Percentiles rank a stretch among this genome's conserved stretches.
Evolutionary conservation across 805 yeast genomes (phyloP).

Genomic region (Suhomyces pyralidae): DNA sequence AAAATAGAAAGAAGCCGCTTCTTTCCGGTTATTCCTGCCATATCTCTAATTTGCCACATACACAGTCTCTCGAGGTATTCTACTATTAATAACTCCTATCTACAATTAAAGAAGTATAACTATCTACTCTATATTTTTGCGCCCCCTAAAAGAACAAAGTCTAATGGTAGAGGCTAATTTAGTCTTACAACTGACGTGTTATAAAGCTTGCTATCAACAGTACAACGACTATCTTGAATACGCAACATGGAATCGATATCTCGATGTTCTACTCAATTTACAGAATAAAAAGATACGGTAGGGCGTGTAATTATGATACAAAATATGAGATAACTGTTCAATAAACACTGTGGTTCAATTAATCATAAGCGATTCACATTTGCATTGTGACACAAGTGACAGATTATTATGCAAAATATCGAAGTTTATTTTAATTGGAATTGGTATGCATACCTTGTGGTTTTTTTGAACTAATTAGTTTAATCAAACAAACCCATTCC

Average conservation of each 20-base stretch:
- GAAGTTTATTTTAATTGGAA: background rate
- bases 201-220: background rate
- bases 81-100: background rate
- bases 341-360: background rate
- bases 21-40: background rate
- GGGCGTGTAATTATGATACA: background rate
- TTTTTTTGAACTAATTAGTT: conserved; percentile 4
- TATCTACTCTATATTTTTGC: background rate
- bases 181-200: background rate
- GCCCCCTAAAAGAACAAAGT: background rate
- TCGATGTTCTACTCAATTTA: background rate
- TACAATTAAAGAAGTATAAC: too few species aligned
- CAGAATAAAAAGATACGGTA: background rate
- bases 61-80: background rate
- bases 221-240: background rate
- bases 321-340: background rate
- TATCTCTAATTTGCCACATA: background rate
- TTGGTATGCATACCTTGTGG: background rate
- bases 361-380: background rate
- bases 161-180: background rate
- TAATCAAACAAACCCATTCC: conserved; percentile 33
- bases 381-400: background rate
- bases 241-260: background rate
- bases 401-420: background rate
- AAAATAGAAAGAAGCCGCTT: background rate